phyloP scores from a whole-genome alignment of 495 filamentous ascomycete genomes.

The Amphirosellinia nigrospora region DNA sequence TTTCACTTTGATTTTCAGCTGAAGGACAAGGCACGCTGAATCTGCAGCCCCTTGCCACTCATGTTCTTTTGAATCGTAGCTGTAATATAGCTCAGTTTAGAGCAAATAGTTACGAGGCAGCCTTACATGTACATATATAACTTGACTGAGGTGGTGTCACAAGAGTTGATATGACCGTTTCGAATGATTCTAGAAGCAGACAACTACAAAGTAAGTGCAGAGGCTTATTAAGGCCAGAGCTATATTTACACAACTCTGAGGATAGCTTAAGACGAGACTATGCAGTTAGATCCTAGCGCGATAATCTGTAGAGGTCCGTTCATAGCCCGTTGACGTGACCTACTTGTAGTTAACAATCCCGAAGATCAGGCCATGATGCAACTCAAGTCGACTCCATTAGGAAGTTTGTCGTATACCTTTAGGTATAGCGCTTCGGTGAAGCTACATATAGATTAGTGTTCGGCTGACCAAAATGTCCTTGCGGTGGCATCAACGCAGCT shows the following conservation, averaged over 20 bases:
- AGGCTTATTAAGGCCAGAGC: slow-evolving; percentile 2
- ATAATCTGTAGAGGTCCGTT: background rate
- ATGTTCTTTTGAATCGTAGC: background rate
- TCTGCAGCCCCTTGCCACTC: background rate
- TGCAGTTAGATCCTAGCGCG: background rate
- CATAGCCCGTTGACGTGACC: background rate
- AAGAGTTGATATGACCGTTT: background rate
- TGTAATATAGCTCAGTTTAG: background rate
- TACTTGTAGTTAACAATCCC: background rate
- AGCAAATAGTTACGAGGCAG: background rate
- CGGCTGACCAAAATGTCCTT: background rate
- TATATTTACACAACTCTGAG: background rate
- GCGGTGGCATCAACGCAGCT: background rate
- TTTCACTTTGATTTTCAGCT: background rate
- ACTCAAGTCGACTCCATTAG: background rate
- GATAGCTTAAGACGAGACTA: background rate
- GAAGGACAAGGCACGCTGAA: background rate
- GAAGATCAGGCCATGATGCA: background rate
- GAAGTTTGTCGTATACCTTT: background rate
- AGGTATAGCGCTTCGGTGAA: background rate
- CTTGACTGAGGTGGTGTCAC: background rate
- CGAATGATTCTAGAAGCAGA: background rate
- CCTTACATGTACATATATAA: background rate
- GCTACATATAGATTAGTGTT: slow-evolving; percentile 7
- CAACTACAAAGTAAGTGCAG: background rate